Base-by-base conservation (phyloP, 1,139 yeast species). In the Sugiyamaella neomexicana region DNA sequence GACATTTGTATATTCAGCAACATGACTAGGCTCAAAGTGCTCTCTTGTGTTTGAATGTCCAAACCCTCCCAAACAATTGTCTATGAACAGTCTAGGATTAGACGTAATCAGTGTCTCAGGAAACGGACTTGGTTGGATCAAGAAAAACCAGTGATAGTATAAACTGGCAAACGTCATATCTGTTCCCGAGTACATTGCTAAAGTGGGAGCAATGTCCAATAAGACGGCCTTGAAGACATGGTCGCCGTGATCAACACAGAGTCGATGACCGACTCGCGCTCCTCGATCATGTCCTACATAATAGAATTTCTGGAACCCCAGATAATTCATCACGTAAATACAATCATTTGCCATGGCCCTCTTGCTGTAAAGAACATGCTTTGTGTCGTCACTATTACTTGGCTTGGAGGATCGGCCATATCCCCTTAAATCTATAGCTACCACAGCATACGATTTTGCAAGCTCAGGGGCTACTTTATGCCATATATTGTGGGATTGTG, bases 71-170 rank as follows among this genome's bases (percentile, higher is more conserved):
- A 55, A 17, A 20, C 43, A 42, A 12, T 8, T 16, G 13, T 29
- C 27, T 10, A 55, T 25, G 37, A 43, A 56, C 12, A 34, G 15
- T 12, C 41, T 51, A 9, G 60, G 56, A 32, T 53, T 51, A 16
- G 51, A 50, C 5, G 46, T 42, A 31, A 59, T 52, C 27, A 57
- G 17, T 5, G 41, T 45, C 42, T 59, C 62, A 5, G 62, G 62
- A 6, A 53, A 36, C 1, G 62, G 61, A 20, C 43, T 38, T 1
- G 57, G 58, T 50, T 59, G 62, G 40, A 58, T 52, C 36, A 59
- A 52, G 44, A 56, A 56, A 47, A 58, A 59, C 60, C 62, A 59
- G 45, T 59, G 62, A 44, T 49, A 59, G 47, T 59, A 58, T 2
- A 25, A n/a, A 10, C 20, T 42, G 8, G 61, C 62, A 47, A 58